Evolutionary conservation across 1,139 yeast species (phyloP).

Genomic region (Taphrina sp.): DNA sequence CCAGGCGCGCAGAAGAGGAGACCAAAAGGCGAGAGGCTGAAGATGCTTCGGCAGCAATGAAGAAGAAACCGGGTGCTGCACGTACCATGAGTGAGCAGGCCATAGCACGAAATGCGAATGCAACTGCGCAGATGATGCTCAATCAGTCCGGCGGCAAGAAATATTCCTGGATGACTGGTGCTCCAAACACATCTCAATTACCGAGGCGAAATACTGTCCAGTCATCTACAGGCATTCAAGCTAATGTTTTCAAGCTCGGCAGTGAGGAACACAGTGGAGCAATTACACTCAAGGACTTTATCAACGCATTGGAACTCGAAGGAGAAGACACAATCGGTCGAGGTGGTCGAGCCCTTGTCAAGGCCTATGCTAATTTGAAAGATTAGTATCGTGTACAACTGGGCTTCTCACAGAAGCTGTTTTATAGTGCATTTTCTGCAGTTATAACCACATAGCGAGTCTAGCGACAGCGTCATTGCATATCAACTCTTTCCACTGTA

Average conservation of each 20-base stretch:
- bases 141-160: slow-evolving; percentile 33
- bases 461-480: slow-evolving; percentile 17
- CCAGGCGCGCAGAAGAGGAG: slow-evolving; percentile 30
- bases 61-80: slow-evolving; percentile 21
- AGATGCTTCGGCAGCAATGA: slow-evolving; percentile 14
- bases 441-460: background rate
- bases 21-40: slow-evolving; percentile 13
- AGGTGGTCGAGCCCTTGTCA: slow-evolving; percentile 19
- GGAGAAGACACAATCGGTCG: slow-evolving; percentile 26
- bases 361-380: slow-evolving; percentile 22
- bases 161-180: slow-evolving; percentile 34
- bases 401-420: too few species aligned
- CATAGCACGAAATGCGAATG: slow-evolving; percentile 30
- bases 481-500: too few species aligned
- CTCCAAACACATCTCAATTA: slow-evolving; percentile 15
- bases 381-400: too few species aligned
- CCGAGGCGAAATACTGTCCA: slow-evolving; percentile 15
- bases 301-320: slow-evolving; percentile 18
- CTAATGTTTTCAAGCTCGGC: slow-evolving; percentile 21
- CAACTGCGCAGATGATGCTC: slow-evolving; percentile 34
- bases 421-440: too few species aligned
- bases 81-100: slow-evolving; percentile 29
- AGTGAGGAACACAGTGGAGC: slow-evolving; percentile 15
- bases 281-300: slow-evolving; percentile 23
- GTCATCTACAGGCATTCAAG: slow-evolving; percentile 11